Percentiles rank a stretch among this genome's conserved stretches.
Evolutionary conservation across 805 yeast genomes (phyloP).

Genomic region (Starmerella floricola): DNA sequence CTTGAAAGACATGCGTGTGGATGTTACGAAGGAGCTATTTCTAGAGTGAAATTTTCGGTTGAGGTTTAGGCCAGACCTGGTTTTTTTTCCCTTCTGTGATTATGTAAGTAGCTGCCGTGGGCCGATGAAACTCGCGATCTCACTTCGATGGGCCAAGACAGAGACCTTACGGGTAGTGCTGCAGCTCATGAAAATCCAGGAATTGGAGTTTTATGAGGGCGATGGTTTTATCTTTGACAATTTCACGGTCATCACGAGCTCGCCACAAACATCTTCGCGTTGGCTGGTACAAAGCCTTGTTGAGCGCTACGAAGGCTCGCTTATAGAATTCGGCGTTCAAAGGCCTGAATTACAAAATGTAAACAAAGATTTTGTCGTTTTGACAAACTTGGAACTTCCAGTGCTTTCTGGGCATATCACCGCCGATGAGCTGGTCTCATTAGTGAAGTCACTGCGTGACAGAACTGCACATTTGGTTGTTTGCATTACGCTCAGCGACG

Average conservation of each 20-base stretch:
- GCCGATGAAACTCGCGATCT: too few relatives aligned
- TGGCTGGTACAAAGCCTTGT: conserved; percentile 16
- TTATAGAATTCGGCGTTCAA: neutral
- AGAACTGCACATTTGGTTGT: conserved; percentile 29
- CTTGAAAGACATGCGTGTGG: conserved; percentile 21
- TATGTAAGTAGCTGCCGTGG: too few relatives aligned
- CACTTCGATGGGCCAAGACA: too few relatives aligned
- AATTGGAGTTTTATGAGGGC: conserved; percentile 7
- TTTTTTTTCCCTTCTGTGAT: too few relatives aligned
- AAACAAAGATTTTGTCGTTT: neutral
- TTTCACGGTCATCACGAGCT: conserved; percentile 21
- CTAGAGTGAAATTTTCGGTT: too few relatives aligned
- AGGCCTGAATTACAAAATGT: neutral
- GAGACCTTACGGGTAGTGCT: too few relatives aligned
- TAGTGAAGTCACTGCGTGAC: conserved; percentile 30
- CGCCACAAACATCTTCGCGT: conserved; percentile 24
- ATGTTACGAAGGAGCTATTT: too few relatives aligned
- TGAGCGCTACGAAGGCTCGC: neutral
- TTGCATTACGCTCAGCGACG: conserved; percentile 31
- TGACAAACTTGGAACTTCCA: conserved; percentile 10
- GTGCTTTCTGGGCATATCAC: conserved; percentile 10
- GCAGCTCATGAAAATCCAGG: conserved; percentile 11
- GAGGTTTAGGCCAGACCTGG: too few relatives aligned
- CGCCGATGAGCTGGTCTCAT: conserved; percentile 30
- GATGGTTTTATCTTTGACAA: neutral